Percentiles rank a stretch among this genome's conserved stretches.
Evolutionary conservation across 768 basidiomycete genomes (phyloP).

Genomic region (Harrya chromipes): DNA sequence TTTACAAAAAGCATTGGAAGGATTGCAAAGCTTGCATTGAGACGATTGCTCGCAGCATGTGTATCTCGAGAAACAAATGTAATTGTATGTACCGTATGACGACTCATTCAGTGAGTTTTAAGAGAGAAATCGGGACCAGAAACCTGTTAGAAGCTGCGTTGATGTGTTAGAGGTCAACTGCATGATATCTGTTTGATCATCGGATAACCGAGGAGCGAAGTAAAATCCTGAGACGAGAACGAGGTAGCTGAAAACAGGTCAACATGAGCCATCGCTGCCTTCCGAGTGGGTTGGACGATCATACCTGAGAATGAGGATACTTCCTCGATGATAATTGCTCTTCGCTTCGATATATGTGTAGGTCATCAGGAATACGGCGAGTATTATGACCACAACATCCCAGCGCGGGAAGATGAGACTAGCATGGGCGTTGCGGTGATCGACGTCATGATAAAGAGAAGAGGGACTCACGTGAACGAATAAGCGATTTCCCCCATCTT

Average conservation of each 20-base stretch:
- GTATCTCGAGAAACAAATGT: constrained; percentile 18
- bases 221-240: constrained; percentile 92
- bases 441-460: not conserved
- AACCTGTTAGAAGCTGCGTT: constrained; percentile 9
- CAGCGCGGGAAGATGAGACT: constrained; percentile 98
- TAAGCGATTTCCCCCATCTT: constrained; percentile 84
- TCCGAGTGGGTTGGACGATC: not conserved
- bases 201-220: constrained; percentile 61
- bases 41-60: constrained; percentile 5
- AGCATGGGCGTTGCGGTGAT: constrained; percentile 6
- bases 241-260: constrained; percentile 61
- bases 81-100: constrained; percentile 8
- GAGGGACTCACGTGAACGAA: constrained; percentile 82
- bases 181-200: constrained; percentile 17
- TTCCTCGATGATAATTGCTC: constrained; percentile 96
- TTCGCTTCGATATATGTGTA: constrained; percentile 99
- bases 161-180: constrained; percentile 1
- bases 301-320: constrained; percentile 90
- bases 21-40: constrained; percentile 57
- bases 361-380: constrained; percentile 96
- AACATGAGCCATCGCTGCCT: not conserved
- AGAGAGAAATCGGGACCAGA: constrained; percentile 12
- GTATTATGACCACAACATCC: constrained; percentile 93
- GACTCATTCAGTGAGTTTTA: constrained; percentile 1
- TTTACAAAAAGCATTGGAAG: constrained; percentile 43